Evolutionary conservation across 192 early-diverging fungal genomes (phyloP).

Genomic region (Jimgerdemannia flammicorona): DNA sequence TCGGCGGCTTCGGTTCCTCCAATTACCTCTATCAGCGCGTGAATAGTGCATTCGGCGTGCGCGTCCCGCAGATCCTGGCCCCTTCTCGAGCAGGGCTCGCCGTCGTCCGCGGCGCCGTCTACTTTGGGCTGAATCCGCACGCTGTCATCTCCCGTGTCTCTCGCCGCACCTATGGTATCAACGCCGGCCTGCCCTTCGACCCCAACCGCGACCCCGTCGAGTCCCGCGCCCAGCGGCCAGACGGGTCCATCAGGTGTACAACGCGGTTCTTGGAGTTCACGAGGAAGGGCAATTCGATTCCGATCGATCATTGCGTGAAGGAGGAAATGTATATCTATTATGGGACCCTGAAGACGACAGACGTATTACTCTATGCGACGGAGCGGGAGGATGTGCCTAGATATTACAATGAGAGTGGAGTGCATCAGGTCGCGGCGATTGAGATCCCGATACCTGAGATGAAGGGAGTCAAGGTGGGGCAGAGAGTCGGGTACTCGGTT

Average conservation of each 20-base stretch:
- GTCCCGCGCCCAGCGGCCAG: constrained; percentile 36
- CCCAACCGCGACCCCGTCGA: constrained; percentile 29
- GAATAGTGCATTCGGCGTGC: constrained; percentile 28
- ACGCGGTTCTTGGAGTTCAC: constrained; percentile 29
- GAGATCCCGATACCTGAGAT: constrained; percentile 23
- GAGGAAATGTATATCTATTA: constrained; percentile 37
- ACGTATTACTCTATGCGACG: constrained; percentile 27
- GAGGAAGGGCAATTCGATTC: constrained; percentile 27
- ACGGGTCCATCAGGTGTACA: constrained; percentile 36
- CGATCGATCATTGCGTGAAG: constrained; percentile 45
- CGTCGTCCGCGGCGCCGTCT: constrained; percentile 52
- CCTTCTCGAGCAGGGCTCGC: constrained; percentile 42
- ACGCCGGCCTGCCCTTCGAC: constrained; percentile 43
- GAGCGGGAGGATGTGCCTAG: constrained; percentile 17
- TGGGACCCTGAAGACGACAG: constrained; percentile 20
- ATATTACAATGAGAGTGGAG: constrained; percentile 16
- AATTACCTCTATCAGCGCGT: constrained; percentile 39
- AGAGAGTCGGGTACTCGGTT: constrained; percentile 23
- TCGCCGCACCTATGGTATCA: constrained; percentile 46
- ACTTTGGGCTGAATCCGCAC: constrained; percentile 39
- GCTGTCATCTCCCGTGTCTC: constrained; percentile 38
- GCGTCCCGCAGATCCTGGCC: constrained; percentile 35
- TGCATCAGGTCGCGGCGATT: constrained; percentile 24
- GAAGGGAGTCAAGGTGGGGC: constrained; percentile 8
- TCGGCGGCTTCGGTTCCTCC: constrained; percentile 52